Base-by-base conservation (phyloP, 169 alveolate species). In the Sarcocystis neurona region DNA sequence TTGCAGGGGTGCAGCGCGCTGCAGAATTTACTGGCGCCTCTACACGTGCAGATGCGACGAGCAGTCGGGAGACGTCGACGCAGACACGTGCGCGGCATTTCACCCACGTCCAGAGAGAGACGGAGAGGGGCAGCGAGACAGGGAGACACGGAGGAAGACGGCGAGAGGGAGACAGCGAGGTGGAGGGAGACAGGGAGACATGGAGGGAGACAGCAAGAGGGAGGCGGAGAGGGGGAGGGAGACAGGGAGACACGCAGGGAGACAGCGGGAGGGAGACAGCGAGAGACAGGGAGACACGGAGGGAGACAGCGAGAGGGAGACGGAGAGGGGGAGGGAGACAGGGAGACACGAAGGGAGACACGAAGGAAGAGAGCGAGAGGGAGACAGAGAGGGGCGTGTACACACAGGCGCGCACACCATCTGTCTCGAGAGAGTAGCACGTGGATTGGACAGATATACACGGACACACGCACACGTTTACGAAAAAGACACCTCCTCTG, bases 81-180 rank as follows among this genome's bases (percentile, higher is more conserved):
- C n/a, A n/a, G n/a, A n/a, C n/a, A n/a, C n/a, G n/a, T n/a, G n/a
- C n/a, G n/a, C n/a, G n/a, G n/a, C n/a, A n/a, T n/a, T n/a, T n/a
- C n/a, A n/a, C n/a, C n/a, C n/a, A n/a, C n/a, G n/a, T n/a, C 15
- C 37, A 84, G 23, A 95, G 93, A 27, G 95, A 85, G 30, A 94
- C 94, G 58, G 86, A 44, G 30, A 48, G 53, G 4, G 43, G 30
- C 8, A 8, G 82, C 23, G 50, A 39, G 53, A 72, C 23, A 39
- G 56, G 50, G n/a, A 37, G 82, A 8, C 10, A 27, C 41, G 10
- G 20, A n/a, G 77, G 77, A 27, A 27, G 30, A 37, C 77, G 30
- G 39, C 15, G 41, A 63, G 32, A 12, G 34, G 32, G 77, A 63
- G 32, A 63, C 77, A 27, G 32, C 34, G 39, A 27, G 39, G 10